Percentiles rank a stretch among this genome's conserved stretches.
Conservation (phyloP, 2,329 filamentous ascomycete genomes). For the Penicillium sp. region DNA sequence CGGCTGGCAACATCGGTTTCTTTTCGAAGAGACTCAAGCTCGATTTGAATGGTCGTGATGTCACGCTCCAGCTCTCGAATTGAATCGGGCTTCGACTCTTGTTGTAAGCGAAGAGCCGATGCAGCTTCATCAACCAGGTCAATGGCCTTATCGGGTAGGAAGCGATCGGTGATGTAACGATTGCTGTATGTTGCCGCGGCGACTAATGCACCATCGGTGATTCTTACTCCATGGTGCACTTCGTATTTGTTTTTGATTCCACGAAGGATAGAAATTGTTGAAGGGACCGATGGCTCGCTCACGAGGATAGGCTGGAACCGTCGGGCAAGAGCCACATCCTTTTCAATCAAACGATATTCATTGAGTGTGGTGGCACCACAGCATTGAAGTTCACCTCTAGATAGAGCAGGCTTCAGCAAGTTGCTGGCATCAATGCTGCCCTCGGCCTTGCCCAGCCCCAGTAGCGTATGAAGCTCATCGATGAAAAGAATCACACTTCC, state of each 20-base stretch:
- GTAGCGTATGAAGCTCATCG: conserved; percentile 87
- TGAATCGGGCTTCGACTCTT: conserved; percentile 94
- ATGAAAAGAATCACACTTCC: conserved; percentile 93
- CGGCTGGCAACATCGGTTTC: conserved; percentile 88
- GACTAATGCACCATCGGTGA: conserved; percentile 88
- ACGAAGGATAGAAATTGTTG: conserved; percentile 91
- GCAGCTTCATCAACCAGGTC: conserved; percentile 96
- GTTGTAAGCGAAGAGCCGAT: conserved; percentile 83
- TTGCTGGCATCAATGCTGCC: conserved; percentile 97
- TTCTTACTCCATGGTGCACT: conserved; percentile 93
- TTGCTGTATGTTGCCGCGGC: conserved; percentile 91
- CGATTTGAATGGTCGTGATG: conserved; percentile 97
- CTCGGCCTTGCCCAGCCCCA: conserved; percentile 92
- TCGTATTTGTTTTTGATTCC: conserved; percentile 98
- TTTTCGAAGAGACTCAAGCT: conserved; percentile 90
- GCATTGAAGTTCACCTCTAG: conserved; percentile 89
- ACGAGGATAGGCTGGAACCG: conserved; percentile 94
- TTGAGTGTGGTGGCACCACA: conserved; percentile 91
- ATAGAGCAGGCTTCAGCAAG: conserved; percentile 88
- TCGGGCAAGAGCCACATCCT: conserved; percentile 88
- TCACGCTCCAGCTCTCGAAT: conserved; percentile 91
- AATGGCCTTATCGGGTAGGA: conserved; percentile 95
- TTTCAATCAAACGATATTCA: conserved; percentile 92
- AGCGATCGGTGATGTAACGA: conserved; percentile 94
- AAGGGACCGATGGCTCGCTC: conserved; percentile 85